Percentiles rank a stretch among this genome's conserved stretches.
Conservation (phyloP, 2,329 filamentous ascomycete species). For the Truncatella angustata region DNA sequence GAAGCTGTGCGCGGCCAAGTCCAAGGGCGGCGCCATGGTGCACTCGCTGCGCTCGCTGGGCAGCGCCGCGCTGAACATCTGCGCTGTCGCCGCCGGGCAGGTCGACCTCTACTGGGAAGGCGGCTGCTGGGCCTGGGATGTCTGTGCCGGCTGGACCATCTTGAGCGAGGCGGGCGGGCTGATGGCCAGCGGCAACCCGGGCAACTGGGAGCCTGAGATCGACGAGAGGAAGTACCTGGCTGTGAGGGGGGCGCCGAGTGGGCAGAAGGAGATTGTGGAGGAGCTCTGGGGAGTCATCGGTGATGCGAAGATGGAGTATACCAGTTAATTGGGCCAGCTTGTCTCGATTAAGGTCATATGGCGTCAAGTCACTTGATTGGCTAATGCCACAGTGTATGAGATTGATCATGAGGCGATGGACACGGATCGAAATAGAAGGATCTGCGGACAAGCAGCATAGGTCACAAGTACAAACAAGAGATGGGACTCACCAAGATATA, state of each 20-base stretch:
- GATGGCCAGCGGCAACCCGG: conserved; percentile 71
- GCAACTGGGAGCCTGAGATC: conserved; percentile 63
- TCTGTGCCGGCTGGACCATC: conserved; percentile 78
- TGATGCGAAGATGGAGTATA: conserved; percentile 50
- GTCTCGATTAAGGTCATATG: too few relatives aligned
- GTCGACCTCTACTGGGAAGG: conserved; percentile 80
- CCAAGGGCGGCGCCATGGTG: conserved; percentile 71
- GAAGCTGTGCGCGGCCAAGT: conserved; percentile 55
- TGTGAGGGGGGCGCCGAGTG: conserved; percentile 56
- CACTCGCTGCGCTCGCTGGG: conserved; percentile 71
- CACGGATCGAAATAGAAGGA: too few relatives aligned
- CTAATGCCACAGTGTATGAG: too few relatives aligned
- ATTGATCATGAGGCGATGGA: too few relatives aligned
- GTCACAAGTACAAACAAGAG: too few relatives aligned
- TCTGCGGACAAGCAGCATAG: too few relatives aligned
- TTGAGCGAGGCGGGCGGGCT: conserved; percentile 71
- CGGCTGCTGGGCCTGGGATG: conserved; percentile 83
- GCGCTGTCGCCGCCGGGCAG: conserved; percentile 67
- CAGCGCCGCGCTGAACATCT: conserved; percentile 73
- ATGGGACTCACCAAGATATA: too few relatives aligned
- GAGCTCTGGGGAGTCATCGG: conserved; percentile 64
- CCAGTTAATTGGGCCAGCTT: conserved; percentile 21
- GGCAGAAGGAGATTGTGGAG: conserved; percentile 60
- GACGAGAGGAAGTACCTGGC: conserved; percentile 63
- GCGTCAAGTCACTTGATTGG: too few relatives aligned